Percentiles rank a stretch among this genome's conserved stretches.
Evolutionary conservation across 805 yeast genomes (phyloP).

Genomic region (Ogataea trehaloabstinens): DNA sequence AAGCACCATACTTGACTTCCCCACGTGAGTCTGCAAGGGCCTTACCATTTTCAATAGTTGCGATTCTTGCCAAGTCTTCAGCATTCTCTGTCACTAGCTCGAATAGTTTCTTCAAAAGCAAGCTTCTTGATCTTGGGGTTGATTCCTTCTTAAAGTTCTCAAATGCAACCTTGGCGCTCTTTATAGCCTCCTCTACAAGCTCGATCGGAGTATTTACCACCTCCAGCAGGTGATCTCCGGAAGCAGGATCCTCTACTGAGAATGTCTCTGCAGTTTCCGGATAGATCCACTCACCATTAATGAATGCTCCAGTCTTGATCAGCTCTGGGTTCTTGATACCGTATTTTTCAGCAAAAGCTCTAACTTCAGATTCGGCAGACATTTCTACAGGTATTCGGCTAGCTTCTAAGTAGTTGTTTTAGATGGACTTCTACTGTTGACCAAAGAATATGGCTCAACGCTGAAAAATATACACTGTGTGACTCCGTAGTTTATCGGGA

Average conservation of each 20-base stretch:
- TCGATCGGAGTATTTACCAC: conserved; percentile 56
- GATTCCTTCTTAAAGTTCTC: conserved; percentile 44
- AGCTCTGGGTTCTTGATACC: conserved; percentile 47
- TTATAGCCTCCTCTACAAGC: conserved; percentile 52
- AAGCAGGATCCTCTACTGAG: conserved; percentile 76
- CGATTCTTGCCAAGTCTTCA: conserved; percentile 62
- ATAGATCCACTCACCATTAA: conserved; percentile 73
- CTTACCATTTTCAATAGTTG: conserved; percentile 75
- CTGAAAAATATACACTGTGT: too few species aligned
- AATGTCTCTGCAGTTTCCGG: conserved; percentile 44
- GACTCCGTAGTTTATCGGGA: background rate
- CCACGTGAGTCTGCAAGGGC: conserved; percentile 69
- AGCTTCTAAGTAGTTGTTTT: background rate
- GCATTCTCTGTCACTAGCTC: conserved; percentile 53
- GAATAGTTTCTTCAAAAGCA: conserved; percentile 50
- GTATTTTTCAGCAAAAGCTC: conserved; percentile 29
- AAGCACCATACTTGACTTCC: conserved; percentile 64
- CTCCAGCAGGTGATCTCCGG: conserved; percentile 45
- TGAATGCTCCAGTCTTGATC: conserved; percentile 55
- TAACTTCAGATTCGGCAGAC: conserved; percentile 27
- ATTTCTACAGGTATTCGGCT: conserved; percentile 9
- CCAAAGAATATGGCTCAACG: too few species aligned
- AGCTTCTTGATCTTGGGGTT: conserved; percentile 55
- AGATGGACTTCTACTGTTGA: too few species aligned
- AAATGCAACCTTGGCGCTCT: conserved; percentile 54